Evolutionary conservation across 202 grass and related monocot species (phyloP), one percentile per base, ranked within the genome.

Genomic region (Musa balbisiana): DNA sequence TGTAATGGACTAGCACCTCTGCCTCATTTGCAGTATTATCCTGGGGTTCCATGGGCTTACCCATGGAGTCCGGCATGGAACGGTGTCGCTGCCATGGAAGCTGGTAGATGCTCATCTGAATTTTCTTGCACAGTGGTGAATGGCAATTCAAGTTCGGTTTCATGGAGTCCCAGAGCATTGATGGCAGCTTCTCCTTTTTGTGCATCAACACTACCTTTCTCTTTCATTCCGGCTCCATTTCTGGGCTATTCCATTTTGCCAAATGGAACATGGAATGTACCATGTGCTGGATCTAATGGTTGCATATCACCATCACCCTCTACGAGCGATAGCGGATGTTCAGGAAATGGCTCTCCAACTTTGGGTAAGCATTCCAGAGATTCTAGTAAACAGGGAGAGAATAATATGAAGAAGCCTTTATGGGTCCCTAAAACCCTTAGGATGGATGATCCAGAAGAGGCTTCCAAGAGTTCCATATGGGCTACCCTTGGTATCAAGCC

Each of bases 351-450:
- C 63, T 91, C 86, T 81, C 69, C 69, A 10, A 84, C 21, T 1
- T 75, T 92, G 68, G 89, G 91, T 73, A 98, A 98, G 72, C 94
- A 88, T 74, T 87, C 79, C 64, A 93, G 91, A 80, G 94, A 92
- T 78, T 78, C 78, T 59, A 71, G 52, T 67, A 69, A 49, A 16
- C 84, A 84, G 55, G 78, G 77, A 62, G 87, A 88, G 55, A 77
- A 80, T 55, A 75, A 86, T 22, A 68, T 25, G n/a, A 81, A 79
- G 79, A 91, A 85, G 3, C 79, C 55, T 73, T 62, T 98, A 25
- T 91, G 79, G 83, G 68, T 83, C 59, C 91, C 95, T 12, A 98
- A 98, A 79, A 83, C 82, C n/a, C 86, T 92, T 52, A 83, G 91
- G 78, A 78, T 92, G 76, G 81, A 78, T 73, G 80, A 92, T 51